These are phyloP conservation scores for Pythium monospermum DNA, from an alignment of 352 stramenopile genomes.

Conservation along the genomic window DNA sequence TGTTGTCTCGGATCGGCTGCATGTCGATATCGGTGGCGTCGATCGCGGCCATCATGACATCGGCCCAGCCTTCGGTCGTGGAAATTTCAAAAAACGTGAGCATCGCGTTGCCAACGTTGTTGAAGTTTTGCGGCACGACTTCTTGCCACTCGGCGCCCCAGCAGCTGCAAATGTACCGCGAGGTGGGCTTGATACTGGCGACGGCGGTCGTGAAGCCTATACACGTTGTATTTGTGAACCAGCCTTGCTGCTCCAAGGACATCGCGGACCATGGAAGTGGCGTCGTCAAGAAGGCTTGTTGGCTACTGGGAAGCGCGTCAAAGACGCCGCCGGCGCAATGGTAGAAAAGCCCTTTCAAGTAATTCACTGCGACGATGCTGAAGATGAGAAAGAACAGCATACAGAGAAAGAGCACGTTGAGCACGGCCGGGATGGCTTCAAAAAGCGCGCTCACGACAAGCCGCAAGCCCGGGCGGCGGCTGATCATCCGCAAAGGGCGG, in stretches of 20 bases:
- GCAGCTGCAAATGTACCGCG: slow-evolving; percentile 65
- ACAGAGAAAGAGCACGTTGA: slow-evolving; percentile 89
- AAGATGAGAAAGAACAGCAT: slow-evolving; percentile 94
- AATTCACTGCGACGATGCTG: slow-evolving; percentile 92
- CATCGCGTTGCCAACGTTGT: slow-evolving; percentile 82
- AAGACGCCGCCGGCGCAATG: slow-evolving; percentile 70
- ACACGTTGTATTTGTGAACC: slow-evolving; percentile 52
- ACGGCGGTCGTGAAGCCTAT: slow-evolving; percentile 22
- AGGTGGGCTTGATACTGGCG: slow-evolving; percentile 35
- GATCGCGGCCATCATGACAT: slow-evolving; percentile 90
- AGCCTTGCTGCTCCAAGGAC: slow-evolving; percentile 28
- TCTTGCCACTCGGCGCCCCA: slow-evolving; percentile 41
- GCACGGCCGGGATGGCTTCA: slow-evolving; percentile 82
- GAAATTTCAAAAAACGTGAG: slow-evolving; percentile 92
- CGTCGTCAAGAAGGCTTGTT: slow-evolving; percentile 41
- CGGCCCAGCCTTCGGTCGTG: slow-evolving; percentile 89
- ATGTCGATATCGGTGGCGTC: slow-evolving; percentile 87
- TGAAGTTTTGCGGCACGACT: slow-evolving; percentile 71
- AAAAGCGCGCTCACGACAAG: slow-evolving; percentile 91
- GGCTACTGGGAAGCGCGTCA: slow-evolving; percentile 26
- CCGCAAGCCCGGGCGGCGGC: slow-evolving; percentile 74
- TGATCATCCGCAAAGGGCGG: slow-evolving; percentile 89
- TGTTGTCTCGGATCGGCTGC: slow-evolving; percentile 88
- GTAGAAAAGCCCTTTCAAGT: slow-evolving; percentile 90
- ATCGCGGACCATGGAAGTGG: slow-evolving; percentile 36